Evolutionary conservation across 192 early-diverging fungal genomes (phyloP).

Genomic region (Rhizophlyctis rosea): DNA sequence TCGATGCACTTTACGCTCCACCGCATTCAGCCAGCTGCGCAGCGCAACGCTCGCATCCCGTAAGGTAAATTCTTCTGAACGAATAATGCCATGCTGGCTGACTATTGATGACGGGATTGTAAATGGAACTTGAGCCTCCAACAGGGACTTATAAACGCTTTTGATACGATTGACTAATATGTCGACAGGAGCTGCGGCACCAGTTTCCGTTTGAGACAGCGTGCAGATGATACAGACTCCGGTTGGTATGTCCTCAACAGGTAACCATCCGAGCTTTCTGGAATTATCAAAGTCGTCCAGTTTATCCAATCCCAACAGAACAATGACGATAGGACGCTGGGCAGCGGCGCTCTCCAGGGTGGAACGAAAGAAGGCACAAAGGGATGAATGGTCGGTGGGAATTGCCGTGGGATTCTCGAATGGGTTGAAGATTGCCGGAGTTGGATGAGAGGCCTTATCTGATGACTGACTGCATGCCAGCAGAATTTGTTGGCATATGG

Average conservation of each 20-base stretch:
- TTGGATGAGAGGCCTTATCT: neutral
- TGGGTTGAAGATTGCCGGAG: neutral
- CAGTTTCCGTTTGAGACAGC: neutral
- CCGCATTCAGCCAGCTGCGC: neutral
- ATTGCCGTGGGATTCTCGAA: neutral
- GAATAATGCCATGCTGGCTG: neutral
- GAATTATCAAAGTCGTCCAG: neutral
- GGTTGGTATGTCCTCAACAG: neutral
- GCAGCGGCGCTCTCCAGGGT: neutral
- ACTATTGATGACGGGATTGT: too few species aligned
- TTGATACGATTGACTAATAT: neutral
- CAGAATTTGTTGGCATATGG: neutral
- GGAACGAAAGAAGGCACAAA: neutral
- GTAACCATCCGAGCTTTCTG: neutral
- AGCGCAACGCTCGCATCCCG: neutral
- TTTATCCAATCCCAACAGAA: neutral
- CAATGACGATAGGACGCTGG: neutral
- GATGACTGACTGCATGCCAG: neutral
- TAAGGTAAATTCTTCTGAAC: neutral
- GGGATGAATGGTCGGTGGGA: neutral
- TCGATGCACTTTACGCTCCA: neutral
- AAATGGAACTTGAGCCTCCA: too few species aligned
- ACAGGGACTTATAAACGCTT: neutral
- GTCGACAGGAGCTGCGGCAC: too few species aligned
- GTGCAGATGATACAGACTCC: neutral